Base-by-base conservation (phyloP, 2,329 filamentous ascomycete species). In the Curvularia hawaiiensis region DNA sequence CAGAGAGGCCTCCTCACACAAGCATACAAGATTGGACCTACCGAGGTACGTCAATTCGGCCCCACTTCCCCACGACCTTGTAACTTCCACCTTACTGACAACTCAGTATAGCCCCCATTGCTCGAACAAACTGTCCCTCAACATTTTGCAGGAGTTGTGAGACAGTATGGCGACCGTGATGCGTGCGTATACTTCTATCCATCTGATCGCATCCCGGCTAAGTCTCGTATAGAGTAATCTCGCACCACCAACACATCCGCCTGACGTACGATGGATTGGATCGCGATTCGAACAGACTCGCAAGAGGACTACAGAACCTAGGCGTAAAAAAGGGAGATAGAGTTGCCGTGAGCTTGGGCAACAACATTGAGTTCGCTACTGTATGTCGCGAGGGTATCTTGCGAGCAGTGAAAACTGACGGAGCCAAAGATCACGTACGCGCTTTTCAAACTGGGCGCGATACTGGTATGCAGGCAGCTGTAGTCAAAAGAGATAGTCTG, bases 361-460 rank as follows among this genome's bases (percentile, higher is more conserved):
- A 97, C 76, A 88, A 87, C 41, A 80, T 89, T 65, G 92, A 97
- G 75, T 94, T 91, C 73, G 91, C 91, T 3, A 88, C 89, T 49
- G 83, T 95, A 76, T 69, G 80, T 30, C 4, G 11, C 16, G 6
- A 33, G 10, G 39, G 28, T 8, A 11, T 1, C 18, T 28, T 14
- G 22, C 10, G 12, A 18, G n/a, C 28, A 41, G 41, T 4, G 20
- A 16, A 4, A 48, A 12, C 62, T 69, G 47, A 69, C 31, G 54
- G 35, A 50, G 78, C 11, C 5, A 10, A 43, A 77, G 83, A 74
- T 76, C 20, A 94, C 90, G 6, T 98, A 98, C 77, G 93, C 93
- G 0, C 76, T 95, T 53, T 97, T 94, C 81, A 98, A 98, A 77
- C 84, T 98, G 10, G 95, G 95, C n/a, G 94, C 91, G 24, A 86